Conservation (phyloP, 2,329 filamentous ascomycete species). For the Knoxdaviesia capensis region DNA sequence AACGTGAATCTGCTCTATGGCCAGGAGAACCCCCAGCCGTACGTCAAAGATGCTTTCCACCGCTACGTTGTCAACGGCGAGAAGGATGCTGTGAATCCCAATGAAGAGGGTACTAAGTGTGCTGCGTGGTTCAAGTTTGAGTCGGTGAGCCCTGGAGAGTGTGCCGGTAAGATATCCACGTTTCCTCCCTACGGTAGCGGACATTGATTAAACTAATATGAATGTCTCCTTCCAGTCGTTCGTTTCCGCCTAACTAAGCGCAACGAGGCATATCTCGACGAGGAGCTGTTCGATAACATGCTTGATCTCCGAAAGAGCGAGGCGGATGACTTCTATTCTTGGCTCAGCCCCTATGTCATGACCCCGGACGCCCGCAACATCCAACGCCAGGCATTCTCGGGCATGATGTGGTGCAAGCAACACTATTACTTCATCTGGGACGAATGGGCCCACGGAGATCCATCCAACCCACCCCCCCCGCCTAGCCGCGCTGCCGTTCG, state of each 20-base stretch:
- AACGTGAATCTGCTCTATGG: slow-evolving; percentile 64
- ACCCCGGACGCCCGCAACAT: slow-evolving; percentile 85
- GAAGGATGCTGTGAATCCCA: slow-evolving; percentile 64
- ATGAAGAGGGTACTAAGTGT: slow-evolving; percentile 64
- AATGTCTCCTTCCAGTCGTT: slow-evolving; percentile 37
- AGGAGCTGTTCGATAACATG: slow-evolving; percentile 80
- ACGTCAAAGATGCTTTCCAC: slow-evolving; percentile 93
- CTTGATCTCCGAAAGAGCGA: slow-evolving; percentile 75
- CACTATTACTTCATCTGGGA: slow-evolving; percentile 96
- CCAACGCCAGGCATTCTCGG: slow-evolving; percentile 80
- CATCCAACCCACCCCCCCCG: slow-evolving; percentile 70
- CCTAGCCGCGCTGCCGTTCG: slow-evolving; percentile 59
- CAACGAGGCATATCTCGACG: slow-evolving; percentile 62
- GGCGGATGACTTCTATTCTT: slow-evolving; percentile 89
- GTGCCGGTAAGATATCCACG: slow-evolving; percentile 49
- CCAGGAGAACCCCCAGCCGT: slow-evolving; percentile 58
- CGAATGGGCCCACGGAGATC: slow-evolving; percentile 92
- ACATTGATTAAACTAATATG: not conserved
- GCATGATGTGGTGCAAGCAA: slow-evolving; percentile 98
- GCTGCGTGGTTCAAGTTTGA: slow-evolving; percentile 88
- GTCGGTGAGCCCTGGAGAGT: slow-evolving; percentile 76
- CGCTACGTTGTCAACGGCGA: slow-evolving; percentile 67
- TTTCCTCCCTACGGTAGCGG: not conserved
- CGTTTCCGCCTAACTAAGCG: slow-evolving; percentile 73
- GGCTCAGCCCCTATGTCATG: slow-evolving; percentile 84